A percentile compares a stretch with the other conserved stretches of the same genome.
These are phyloP conservation scores for Vicia faba DNA, from an alignment of 306 rosid genomes.

Conservation along the genomic window DNA sequence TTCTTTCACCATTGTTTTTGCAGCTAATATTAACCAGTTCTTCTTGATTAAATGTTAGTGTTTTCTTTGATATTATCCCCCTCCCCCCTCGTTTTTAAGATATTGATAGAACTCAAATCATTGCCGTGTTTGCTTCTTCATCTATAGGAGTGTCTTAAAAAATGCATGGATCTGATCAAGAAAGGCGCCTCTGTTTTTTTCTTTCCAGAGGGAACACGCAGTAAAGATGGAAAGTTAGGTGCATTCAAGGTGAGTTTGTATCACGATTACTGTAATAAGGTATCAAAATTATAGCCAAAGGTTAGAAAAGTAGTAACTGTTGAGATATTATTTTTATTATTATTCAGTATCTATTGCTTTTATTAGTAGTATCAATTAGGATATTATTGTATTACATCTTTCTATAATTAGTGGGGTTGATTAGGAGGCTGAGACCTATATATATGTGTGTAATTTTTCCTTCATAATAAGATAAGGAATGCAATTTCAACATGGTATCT, in stretches of 20 bases:
- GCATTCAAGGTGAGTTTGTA: constrained; percentile 74
- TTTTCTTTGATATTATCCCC: constrained; percentile 8
- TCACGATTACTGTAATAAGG: not conserved
- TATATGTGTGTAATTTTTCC: no score
- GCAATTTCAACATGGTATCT: no score
- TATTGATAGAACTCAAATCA: not conserved
- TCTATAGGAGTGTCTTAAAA: constrained; percentile 77
- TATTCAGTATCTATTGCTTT: no score
- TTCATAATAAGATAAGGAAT: no score
- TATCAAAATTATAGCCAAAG: not conserved
- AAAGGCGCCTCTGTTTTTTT: constrained; percentile 90
- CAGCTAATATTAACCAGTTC: constrained; percentile 23
- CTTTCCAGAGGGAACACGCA: constrained; percentile 98
- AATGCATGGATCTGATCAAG: constrained; percentile 76
- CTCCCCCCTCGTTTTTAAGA: constrained; percentile 1
- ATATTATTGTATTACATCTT: no score
- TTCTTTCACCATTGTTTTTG: constrained; percentile 29
- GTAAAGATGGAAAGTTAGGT: constrained; percentile 82
- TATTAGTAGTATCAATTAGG: no score
- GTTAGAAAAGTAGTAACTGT: not conserved
- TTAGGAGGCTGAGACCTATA: no score
- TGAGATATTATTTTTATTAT: no score
- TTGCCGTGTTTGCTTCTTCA: constrained; percentile 32
- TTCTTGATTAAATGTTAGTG: constrained; percentile 26
- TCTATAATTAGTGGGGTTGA: no score